Evolutionary conservation across 2,329 filamentous ascomycete species (phyloP).

Genomic region (Phoma sp.): DNA sequence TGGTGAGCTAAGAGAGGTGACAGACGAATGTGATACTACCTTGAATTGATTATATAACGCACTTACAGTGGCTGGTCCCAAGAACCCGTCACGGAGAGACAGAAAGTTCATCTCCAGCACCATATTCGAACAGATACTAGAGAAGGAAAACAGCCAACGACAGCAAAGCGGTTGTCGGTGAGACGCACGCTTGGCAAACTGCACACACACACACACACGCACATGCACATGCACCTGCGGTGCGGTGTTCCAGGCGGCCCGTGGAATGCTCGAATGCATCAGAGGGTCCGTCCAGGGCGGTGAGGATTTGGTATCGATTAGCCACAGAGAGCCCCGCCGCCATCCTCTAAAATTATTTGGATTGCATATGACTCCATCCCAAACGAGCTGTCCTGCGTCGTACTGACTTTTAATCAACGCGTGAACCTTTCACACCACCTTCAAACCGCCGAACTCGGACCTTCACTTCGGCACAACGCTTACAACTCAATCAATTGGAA

Average conservation of each 20-base stretch:
- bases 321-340: background rate
- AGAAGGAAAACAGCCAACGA: slow-evolving; percentile 1
- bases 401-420: background rate
- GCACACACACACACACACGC: background rate
- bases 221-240: background rate
- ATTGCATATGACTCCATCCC: slow-evolving; percentile 16
- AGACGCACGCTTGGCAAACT: background rate
- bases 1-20: background rate
- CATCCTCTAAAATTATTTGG: slow-evolving; percentile 8
- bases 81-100: background rate
- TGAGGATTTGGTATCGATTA: slow-evolving; percentile 11
- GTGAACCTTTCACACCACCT: background rate
- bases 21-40: background rate
- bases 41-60: background rate
- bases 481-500: slow-evolving; percentile 1
- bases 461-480: background rate
- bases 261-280: slow-evolving; percentile 2
- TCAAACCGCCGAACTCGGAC: background rate
- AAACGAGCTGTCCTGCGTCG: background rate
- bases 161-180: slow-evolving; percentile 3
- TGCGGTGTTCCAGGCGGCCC: slow-evolving; percentile 1
- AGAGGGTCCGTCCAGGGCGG: slow-evolving; percentile 4
- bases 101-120: background rate
- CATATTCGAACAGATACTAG: background rate
- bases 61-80: background rate